Evolutionary conservation across 441 rosid species (phyloP).

Genomic region (Gossypium davidsonii): DNA sequence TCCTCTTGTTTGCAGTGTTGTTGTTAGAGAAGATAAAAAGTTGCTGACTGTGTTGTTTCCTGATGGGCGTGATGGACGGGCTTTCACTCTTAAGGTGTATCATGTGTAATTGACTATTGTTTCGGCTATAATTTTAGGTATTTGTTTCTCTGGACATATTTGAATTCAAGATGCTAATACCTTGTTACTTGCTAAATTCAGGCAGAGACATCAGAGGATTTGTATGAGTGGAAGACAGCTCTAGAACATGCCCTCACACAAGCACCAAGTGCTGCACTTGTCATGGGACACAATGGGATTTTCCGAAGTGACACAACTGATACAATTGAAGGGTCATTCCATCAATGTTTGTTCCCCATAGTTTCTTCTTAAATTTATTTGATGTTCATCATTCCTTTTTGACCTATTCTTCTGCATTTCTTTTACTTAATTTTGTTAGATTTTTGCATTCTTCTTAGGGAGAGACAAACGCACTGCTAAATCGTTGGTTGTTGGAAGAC

Average conservation of each 20-base stretch:
- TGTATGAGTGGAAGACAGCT: conserved; percentile 91
- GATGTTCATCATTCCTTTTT: conserved; percentile 8
- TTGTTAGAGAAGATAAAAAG: conserved; percentile 92
- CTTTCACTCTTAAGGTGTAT: conserved; percentile 93
- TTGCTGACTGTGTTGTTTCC: conserved; percentile 92
- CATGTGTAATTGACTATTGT: conserved; percentile 15
- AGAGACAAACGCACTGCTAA: conserved; percentile 82
- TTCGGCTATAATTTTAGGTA: neutral
- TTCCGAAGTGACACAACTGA: conserved; percentile 68
- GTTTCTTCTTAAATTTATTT: conserved; percentile 10
- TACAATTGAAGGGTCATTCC: conserved; percentile 67
- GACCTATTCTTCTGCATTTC: conserved; percentile 4
- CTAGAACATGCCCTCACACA: conserved; percentile 88
- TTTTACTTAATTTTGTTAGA: conserved; percentile 6
- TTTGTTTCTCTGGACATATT: neutral
- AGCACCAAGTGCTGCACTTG: conserved; percentile 96
- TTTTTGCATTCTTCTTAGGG: conserved; percentile 42
- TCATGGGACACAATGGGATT: conserved; percentile 92
- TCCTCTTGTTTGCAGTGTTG: conserved; percentile 59
- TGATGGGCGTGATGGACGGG: conserved; percentile 99
- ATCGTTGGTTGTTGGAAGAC: conserved; percentile 97
- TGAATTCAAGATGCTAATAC: neutral
- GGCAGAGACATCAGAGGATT: conserved; percentile 96
- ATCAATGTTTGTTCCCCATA: conserved; percentile 51
- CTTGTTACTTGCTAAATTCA: conserved; percentile 23